phyloP scores from a whole-genome alignment of 345 rosid genomes.

The Boechera retrofracta region DNA sequence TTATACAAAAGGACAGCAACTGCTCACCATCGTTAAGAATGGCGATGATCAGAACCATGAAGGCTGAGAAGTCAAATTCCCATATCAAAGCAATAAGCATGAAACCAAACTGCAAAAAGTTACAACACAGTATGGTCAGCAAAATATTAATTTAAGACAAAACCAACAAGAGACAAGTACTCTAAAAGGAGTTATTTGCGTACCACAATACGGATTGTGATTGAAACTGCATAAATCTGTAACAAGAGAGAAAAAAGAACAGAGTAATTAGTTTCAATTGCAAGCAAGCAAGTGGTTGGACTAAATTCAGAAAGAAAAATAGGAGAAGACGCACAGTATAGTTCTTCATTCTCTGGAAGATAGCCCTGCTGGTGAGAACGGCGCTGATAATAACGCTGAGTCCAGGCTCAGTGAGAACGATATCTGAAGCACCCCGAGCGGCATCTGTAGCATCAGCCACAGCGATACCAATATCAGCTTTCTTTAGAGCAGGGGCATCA shows the following conservation, averaged over 20 bases:
- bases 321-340: conserved; percentile 66
- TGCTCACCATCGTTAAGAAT: conserved; percentile 88
- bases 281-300: conserved; percentile 11
- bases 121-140: conserved; percentile 7
- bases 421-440: conserved; percentile 94
- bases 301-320: background rate
- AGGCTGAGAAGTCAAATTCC: conserved; percentile 90
- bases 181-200: background rate
- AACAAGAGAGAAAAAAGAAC: conserved; percentile 31
- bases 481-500: conserved; percentile 97
- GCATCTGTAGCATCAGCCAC: conserved; percentile 99
- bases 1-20: conserved; percentile 42
- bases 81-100: conserved; percentile 89
- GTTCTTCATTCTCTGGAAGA: conserved; percentile 99
- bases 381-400: conserved; percentile 94
- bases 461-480: conserved; percentile 98
- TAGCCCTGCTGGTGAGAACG: conserved; percentile 94
- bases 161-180: background rate
- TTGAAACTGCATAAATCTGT: conserved; percentile 91
- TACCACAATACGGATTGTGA: conserved; percentile 81
- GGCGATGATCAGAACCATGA: conserved; percentile 95
- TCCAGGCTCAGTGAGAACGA: conserved; percentile 98
- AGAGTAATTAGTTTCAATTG: conserved; percentile 21
- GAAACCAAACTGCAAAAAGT: conserved; percentile 63
- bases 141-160: background rate